Conservation (phyloP, 2,329 filamentous ascomycete species). For the Penicillium sp. region DNA sequence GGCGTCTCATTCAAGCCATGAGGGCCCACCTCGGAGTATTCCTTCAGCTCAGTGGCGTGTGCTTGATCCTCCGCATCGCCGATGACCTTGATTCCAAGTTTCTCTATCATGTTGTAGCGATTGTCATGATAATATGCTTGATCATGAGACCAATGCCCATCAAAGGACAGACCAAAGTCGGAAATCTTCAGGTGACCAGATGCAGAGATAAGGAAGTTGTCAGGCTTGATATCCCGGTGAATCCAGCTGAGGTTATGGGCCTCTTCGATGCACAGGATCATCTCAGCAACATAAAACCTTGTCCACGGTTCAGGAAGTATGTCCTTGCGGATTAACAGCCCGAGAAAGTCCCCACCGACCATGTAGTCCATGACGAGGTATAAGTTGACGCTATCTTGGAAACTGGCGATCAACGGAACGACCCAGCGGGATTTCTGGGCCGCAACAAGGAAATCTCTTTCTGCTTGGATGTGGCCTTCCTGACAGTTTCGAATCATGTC, state of each 20-base stretch:
- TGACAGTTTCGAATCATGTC: constrained; percentile 87
- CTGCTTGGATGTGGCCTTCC: constrained; percentile 85
- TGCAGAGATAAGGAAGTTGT: constrained; percentile 89
- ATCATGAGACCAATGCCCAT: constrained; percentile 91
- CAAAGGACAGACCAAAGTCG: constrained; percentile 92
- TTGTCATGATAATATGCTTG: constrained; percentile 80
- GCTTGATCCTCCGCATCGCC: constrained; percentile 68
- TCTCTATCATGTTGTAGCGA: constrained; percentile 71
- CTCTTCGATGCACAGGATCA: constrained; percentile 92
- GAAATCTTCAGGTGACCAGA: constrained; percentile 91
- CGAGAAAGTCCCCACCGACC: constrained; percentile 91
- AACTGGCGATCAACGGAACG: constrained; percentile 79
- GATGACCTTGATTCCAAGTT: constrained; percentile 65
- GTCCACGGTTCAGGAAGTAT: constrained; percentile 72
- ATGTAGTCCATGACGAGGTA: constrained; percentile 99
- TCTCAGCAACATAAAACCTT: constrained; percentile 87
- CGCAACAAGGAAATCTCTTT: constrained; percentile 84
- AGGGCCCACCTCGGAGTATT: constrained; percentile 4
- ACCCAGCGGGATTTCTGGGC: constrained; percentile 88
- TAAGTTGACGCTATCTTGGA: constrained; percentile 76
- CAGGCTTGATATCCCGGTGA: constrained; percentile 92
- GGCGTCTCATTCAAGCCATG: constrained; percentile 33
- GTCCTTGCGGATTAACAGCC: constrained; percentile 77
- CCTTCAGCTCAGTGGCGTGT: constrained; percentile 42
- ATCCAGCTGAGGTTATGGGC: constrained; percentile 84